Evolutionary conservation across 228 moss, liverwort and hornwort species (phyloP), one percentile per base, ranked within the genome.

Genomic region (Sphagnum magellanicum): DNA sequence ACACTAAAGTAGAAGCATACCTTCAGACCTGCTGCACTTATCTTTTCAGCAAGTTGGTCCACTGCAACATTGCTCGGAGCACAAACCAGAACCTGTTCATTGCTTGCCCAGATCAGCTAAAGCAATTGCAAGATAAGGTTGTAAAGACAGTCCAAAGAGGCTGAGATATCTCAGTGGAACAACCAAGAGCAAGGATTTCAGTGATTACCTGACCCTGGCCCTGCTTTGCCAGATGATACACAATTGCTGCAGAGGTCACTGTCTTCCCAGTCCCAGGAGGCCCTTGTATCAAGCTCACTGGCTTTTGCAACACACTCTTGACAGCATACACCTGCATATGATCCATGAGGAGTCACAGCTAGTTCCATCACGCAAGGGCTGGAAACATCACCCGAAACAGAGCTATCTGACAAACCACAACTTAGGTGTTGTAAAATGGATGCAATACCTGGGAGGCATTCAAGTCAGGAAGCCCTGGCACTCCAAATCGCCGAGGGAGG

Each of bases 61-160:
- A 88, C 88, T 4, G 88, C 88, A 48, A 88, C 88, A 70, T 88
- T 88, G 71, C 88, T 88, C 64, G 88, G 88, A n/a, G 88, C 88
- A 79, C 88, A 88, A 4, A 84, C 88, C 70, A 88, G 53, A 10
- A 88, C 88, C 88, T 88, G 69, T 55, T 62, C 16, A 32, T 32
- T 8, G 12, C 8, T 55, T 55, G 3, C 55, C 8, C 8, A 55
- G 12, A 8, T 12, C 8, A 12, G 8, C 55, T 55, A 8, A 55
- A 55, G 12, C 9, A 55, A 12, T 55, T 8, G 12, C 55, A 55
- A 55, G 1, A 55, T 8, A 12, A 55, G 55, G 55, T 55, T 12
- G 12, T 12, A 55, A 8, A 12, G 55, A 55, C 55, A 4, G 9
- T 55, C 12, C 55, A 55, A 55, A 55, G 55, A 55, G 55, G 55